A percentile compares a stretch with the other conserved stretches of the same genome.
Evolutionary conservation across 306 rosid genomes (phyloP).

Genomic region (Fragaria vesca): DNA sequence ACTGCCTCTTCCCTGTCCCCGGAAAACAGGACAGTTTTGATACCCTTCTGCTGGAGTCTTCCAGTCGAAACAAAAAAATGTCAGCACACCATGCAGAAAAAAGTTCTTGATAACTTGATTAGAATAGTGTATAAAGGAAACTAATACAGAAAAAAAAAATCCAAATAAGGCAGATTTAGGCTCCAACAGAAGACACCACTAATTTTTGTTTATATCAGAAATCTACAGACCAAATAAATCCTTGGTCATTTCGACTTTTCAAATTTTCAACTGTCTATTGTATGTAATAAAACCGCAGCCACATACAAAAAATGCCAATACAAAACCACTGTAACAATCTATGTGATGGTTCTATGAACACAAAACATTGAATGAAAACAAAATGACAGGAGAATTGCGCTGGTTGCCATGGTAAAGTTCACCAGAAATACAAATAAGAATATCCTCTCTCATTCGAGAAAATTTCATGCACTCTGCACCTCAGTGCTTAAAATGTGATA

Average conservation of each 20-base stretch:
- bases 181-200: background rate
- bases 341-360: background rate
- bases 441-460: background rate
- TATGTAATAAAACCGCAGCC: background rate
- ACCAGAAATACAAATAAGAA: background rate
- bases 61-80: slow-evolving; percentile 36
- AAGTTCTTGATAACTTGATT: slow-evolving; percentile 1
- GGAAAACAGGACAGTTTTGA: slow-evolving; percentile 75
- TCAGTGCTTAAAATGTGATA: background rate
- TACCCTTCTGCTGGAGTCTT: slow-evolving; percentile 92
- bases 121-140: slow-evolving; percentile 1
- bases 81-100: slow-evolving; percentile 36
- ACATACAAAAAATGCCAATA: background rate
- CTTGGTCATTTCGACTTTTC: background rate
- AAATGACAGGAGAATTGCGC: background rate
- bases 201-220: background rate
- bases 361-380: background rate
- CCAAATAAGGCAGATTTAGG: background rate
- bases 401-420: background rate
- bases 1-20: slow-evolving; percentile 99
- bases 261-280: background rate
- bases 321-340: background rate
- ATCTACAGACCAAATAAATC: background rate
- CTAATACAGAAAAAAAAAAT: slow-evolving; percentile 21
- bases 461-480: background rate